Base-by-base conservation (phyloP, 73 alveolate species). In the Symbiodinium pilosum region DNA sequence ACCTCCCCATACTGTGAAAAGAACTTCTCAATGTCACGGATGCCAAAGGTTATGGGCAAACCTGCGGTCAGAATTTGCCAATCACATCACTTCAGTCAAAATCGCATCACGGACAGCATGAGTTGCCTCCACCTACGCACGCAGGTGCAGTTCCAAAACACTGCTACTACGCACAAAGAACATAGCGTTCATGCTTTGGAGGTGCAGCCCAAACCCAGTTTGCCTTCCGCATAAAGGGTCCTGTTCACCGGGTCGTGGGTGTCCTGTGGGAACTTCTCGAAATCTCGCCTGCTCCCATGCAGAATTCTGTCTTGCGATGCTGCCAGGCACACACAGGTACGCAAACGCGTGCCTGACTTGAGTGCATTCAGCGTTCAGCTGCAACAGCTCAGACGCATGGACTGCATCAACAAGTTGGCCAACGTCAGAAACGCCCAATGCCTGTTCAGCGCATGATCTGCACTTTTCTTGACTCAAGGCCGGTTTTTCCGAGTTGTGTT, bases 221-320 rank as follows among this genome's bases (percentile, higher is more conserved):
- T 18, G 95, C 95, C 95, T 87, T 87, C 95, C 32, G 39, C 95
- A 47, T 87, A 87, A 20, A 87, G 36, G n/a, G 95, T 87, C 86
- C 85, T 87, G 83, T 68, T 26, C 38, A 87, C 69, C 14, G 95
- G 69, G 32, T 87, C 95, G 59, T 64, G 43, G n/a, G 59, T 64
- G 26, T 68, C 43, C 40, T 24, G 40, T 2, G 95, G 95, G 43
- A 34, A 41, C 95, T 87, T 87, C 43, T 32, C 59, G 68, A 38
- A 87, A 68, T 87, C 95, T 3, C 95, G 84, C 95, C 85, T 86
- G 89, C 34, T 44, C 43, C 73, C 18, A 21, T 39, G 64, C 64
- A 75, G 16, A 14, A 39, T 39, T 47, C 59, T 14, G 59, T 9
- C 6, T 9, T 9, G 21, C 14, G 59, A 47, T 6, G 59, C 59